These are phyloP conservation scores for Leccinum fuscescens DNA, from an alignment of 1,284 basidiomycete species.

Conservation along the genomic window DNA sequence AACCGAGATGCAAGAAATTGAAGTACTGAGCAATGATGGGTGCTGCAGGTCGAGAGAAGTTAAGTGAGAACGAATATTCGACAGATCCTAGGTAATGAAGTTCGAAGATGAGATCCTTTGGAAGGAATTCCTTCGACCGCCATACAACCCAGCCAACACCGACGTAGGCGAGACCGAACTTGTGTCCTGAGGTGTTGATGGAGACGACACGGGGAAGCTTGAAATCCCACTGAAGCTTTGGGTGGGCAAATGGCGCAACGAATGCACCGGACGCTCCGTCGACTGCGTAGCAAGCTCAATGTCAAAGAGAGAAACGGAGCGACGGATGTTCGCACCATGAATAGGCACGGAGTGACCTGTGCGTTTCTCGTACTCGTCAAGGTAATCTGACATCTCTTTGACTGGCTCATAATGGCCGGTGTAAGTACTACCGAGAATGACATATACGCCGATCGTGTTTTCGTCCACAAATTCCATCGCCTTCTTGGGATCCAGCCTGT, in stretches of 20 bases:
- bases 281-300: slow-evolving; percentile 39
- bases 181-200: slow-evolving; percentile 88
- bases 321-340: slow-evolving; percentile 57
- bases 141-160: slow-evolving; percentile 90
- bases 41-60: slow-evolving; percentile 90
- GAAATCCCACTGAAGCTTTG: slow-evolving; percentile 86
- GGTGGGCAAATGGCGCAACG: slow-evolving; percentile 80
- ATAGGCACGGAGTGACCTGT: slow-evolving; percentile 83
- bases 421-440: slow-evolving; percentile 86
- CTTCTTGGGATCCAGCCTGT: slow-evolving; percentile 80
- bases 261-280: slow-evolving; percentile 84
- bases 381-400: slow-evolving; percentile 78
- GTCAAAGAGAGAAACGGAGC: slow-evolving; percentile 7
- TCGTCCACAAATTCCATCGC: slow-evolving; percentile 90
- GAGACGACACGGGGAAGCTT: slow-evolving; percentile 82
- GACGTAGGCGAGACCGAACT: slow-evolving; percentile 85
- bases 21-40: slow-evolving; percentile 93
- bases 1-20: slow-evolving; percentile 85
- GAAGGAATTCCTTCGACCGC: slow-evolving; percentile 73
- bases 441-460: slow-evolving; percentile 84
- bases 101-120: slow-evolving; percentile 91
- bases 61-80: slow-evolving; percentile 83
- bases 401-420: slow-evolving; percentile 94
- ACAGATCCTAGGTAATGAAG: slow-evolving; percentile 76
- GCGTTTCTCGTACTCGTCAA: slow-evolving; percentile 83